Evolutionary conservation across 495 filamentous ascomycete genomes (phyloP), one percentile per base, ranked within the genome.

Genomic region (Daldinia decipiens): DNA sequence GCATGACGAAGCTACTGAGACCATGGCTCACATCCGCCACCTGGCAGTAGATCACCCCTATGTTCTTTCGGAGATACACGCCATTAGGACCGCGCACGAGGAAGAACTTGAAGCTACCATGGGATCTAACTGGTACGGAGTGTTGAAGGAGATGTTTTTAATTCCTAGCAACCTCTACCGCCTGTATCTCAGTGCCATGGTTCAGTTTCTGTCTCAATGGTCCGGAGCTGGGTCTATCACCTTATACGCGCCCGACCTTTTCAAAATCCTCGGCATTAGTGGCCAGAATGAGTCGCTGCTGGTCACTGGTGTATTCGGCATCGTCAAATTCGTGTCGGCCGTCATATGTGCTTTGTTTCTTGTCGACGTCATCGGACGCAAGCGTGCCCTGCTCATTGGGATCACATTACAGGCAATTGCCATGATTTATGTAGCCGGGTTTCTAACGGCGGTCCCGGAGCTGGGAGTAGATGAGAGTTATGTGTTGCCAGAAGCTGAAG

Each of bases 321-420:
- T 93, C 65, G 79, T 91, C 74, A 92, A 93, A 66, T 84, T 92
- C 61, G 75, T 85, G 8, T 85, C 90, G 0, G 85, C 89, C 17
- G 69, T 92, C 26, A 50, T 87, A 43, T 92, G 89, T 72, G 89
- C 90, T 7, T 79, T 92, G 12, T 91, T 93, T 82, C 82, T 93
- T 17, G 88, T 93, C 68, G 90, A 93, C 66, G 82, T 90, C 54
- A 89, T 92, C 68, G 90, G 91, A 5, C 89, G 91, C 47, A 91
- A 91, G 77, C 87, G 90, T 32, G 83, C 91, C 1, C 80, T 93
- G 0, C 79, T 89, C 9, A 65, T 88, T 1, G 90, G 91, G 5
- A 92, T 92, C 57, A 78, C 81, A 26, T 78, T 90, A 1, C 89
- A 90, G 62, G 86, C 85, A 34, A 74, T 92, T 47, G 66, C 87